A percentile compares a stretch with the other conserved stretches of the same genome.
Conservation (phyloP, 495 filamentous ascomycete species). For the Penicillium simplicissimum region DNA sequence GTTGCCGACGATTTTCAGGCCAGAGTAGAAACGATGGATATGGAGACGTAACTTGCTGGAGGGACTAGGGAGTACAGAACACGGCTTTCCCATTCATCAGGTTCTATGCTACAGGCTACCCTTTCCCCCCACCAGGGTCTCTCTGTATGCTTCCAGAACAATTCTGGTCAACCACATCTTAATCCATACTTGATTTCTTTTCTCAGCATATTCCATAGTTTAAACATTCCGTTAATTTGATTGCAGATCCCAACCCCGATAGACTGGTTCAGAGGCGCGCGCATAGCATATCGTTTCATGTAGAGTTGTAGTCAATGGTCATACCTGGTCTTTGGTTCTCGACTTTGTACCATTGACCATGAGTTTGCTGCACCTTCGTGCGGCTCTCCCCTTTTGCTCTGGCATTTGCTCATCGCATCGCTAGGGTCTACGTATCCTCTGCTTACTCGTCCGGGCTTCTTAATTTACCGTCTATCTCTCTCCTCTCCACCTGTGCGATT, state of each 20-base stretch:
- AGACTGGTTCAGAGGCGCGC: not conserved
- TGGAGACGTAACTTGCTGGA: not conserved
- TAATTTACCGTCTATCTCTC: not conserved
- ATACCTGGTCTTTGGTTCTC: not conserved
- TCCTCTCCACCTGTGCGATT: not conserved
- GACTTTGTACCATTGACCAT: not conserved
- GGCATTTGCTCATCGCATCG: not conserved
- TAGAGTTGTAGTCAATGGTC: not conserved
- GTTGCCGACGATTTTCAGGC: not conserved
- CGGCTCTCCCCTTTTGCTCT: not conserved
- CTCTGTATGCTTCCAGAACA: not conserved
- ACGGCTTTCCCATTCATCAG: too few relatives aligned
- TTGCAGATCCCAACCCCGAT: not conserved
- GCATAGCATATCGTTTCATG: not conserved
- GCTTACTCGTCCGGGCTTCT: not conserved
- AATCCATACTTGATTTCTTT: not conserved
- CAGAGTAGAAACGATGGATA: not conserved
- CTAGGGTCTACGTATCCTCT: not conserved
- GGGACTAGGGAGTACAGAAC: too few relatives aligned
- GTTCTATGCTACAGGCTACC: not conserved
- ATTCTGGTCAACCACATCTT: not conserved
- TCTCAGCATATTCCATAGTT: not conserved
- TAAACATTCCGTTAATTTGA: not conserved
- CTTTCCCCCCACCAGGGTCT: not conserved
- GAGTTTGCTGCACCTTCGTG: not conserved